These are phyloP conservation scores for Fusarium coffeatum DNA, from an alignment of 2,329 filamentous ascomycete species.

Conservation along the genomic window DNA sequence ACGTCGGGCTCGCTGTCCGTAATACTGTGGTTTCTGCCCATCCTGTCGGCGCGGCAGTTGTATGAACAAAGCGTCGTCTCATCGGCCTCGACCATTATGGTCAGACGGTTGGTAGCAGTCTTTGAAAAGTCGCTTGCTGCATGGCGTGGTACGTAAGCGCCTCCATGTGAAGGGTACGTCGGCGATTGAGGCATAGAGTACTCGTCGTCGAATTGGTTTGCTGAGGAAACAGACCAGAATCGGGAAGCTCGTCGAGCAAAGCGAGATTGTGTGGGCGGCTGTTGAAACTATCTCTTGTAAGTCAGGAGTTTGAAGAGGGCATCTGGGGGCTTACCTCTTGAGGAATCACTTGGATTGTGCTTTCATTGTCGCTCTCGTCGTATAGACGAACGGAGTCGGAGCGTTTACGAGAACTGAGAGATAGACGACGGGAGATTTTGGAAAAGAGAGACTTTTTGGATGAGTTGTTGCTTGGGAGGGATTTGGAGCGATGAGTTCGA, in stretches of 20 bases:
- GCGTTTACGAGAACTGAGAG: slow-evolving; percentile 16
- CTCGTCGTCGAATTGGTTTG: slow-evolving; percentile 35
- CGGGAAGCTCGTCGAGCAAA: slow-evolving; percentile 38
- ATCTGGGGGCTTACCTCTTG: slow-evolving; percentile 14
- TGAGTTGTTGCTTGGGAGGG: slow-evolving; percentile 15
- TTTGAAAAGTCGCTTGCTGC: slow-evolving; percentile 48
- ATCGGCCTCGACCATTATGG: slow-evolving; percentile 35
- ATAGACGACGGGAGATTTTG: slow-evolving; percentile 28
- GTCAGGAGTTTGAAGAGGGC: neutral
- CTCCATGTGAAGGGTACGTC: slow-evolving; percentile 13
- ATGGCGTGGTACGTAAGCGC: slow-evolving; percentile 47
- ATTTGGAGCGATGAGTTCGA: slow-evolving; percentile 31
- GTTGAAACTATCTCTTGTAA: slow-evolving; percentile 13
- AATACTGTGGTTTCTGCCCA: slow-evolving; percentile 5
- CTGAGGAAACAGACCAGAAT: slow-evolving; percentile 40
- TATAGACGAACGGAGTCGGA: slow-evolving; percentile 22
- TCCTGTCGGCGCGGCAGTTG: slow-evolving; percentile 12
- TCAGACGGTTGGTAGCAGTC: slow-evolving; percentile 33
- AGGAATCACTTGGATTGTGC: slow-evolving; percentile 5
- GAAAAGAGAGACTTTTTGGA: slow-evolving; percentile 31
- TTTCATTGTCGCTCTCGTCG: slow-evolving; percentile 29
- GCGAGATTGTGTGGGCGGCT: slow-evolving; percentile 16
- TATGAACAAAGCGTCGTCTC: slow-evolving; percentile 43
- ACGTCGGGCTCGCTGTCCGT: slow-evolving; percentile 27
- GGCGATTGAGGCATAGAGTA: slow-evolving; percentile 12